Evolutionary conservation across 1,139 yeast genomes (phyloP).

Genomic region (Zygosaccharomyces pseudobailii): DNA sequence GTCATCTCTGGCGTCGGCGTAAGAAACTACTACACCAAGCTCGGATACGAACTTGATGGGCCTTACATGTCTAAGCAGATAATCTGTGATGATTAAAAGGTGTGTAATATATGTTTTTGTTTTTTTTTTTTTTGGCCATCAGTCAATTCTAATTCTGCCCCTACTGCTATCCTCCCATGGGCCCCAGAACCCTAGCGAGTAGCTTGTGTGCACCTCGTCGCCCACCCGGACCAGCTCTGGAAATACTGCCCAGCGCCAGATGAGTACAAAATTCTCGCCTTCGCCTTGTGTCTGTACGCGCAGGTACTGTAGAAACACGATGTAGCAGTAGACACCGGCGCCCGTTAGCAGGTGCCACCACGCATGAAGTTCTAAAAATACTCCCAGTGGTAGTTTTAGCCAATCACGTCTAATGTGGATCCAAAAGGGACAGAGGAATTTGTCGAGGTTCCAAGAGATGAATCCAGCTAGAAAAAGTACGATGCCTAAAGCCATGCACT

Average conservation of each 20-base stretch:
- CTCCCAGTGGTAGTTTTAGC: conserved; percentile 85
- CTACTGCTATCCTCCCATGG: conserved; percentile 10
- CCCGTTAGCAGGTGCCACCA: conserved; percentile 98
- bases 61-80: conserved; percentile 83
- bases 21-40: conserved; percentile 85
- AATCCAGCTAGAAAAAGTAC: conserved; percentile 69
- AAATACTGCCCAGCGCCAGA: conserved; percentile 47
- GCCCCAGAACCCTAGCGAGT: conserved; percentile 28
- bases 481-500: conserved; percentile 57
- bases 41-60: conserved; percentile 91
- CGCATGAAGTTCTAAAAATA: conserved; percentile 86
- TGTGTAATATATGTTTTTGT: background rate
- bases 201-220: conserved; percentile 23
- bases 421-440: conserved; percentile 68
- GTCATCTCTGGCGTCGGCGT: conserved; percentile 98
- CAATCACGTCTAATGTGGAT: conserved; percentile 55
- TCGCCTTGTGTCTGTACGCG: conserved; percentile 55
- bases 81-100: conserved; percentile 1
- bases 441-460: conserved; percentile 72
- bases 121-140: background rate
- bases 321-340: conserved; percentile 67
- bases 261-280: conserved; percentile 47
- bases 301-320: conserved; percentile 59
- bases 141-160: background rate
- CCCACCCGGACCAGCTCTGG: conserved; percentile 39